Evolutionary conservation across 257 asterid species (phyloP), one percentile per base, ranked within the genome.

Genomic region (Lycium ferocissimum): DNA sequence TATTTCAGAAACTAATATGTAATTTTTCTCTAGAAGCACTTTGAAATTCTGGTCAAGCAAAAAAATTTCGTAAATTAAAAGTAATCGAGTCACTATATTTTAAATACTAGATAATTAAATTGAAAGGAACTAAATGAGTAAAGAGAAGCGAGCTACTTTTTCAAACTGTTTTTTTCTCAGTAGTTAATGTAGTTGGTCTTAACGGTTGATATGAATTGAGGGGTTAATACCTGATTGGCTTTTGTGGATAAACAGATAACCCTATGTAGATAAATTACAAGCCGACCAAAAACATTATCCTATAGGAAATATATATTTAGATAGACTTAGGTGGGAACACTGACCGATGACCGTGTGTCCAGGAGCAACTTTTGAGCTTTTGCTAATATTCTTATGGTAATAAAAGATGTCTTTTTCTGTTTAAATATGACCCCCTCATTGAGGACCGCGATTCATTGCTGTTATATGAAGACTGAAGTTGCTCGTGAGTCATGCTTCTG

Each of bases 281-380:
- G 51, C 63, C 63, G 82, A 13, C 82, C 63, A 26, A 76, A 76
- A 76, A 76, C 81, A 76, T 51, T 75, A 76, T 76, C 82, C 45
- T 76, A 51, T 12, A 12, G 1, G 47, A 14, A 43, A 43, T n/a
- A n/a, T 7, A 1, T 35, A 13, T 26, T 26, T 26, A 26, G 33
- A 26, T 26, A 26, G 33, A 26, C 33, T 12, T 76, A 26, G 82
- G 63, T 76, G 47, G 26, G 47, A 76, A 51, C 47, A 26, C 37
- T 22, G 13, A 63, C 51, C 63, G 15, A 76, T 13, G 13, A 5
- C 45, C 63, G 49, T 51, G 63, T 76, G 81, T 76, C 47, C 0
- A 51, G 17, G 2, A 12, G 22, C 62, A 76, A 76, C 61, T 20
- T 26, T 26, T 26, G 33, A 26, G 33, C 33, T 26, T 26, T 26